Percentiles rank a stretch among this genome's conserved stretches.
These are phyloP conservation scores for Nymphaea colorata DNA, from an alignment of 164 flowering plant genomes.

Conservation along the genomic window DNA sequence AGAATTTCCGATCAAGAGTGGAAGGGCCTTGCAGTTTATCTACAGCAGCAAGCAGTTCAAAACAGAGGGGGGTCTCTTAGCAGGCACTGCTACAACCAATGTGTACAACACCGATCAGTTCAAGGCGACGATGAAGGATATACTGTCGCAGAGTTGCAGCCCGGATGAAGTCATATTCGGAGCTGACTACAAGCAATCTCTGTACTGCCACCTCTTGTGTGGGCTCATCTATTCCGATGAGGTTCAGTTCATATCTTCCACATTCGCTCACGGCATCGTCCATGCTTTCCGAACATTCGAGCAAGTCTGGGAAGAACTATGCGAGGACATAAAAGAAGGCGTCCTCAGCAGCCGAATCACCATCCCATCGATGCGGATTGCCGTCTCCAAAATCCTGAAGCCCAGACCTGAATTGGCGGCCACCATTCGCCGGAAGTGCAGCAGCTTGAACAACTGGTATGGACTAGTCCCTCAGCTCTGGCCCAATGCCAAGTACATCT, in stretches of 20 bases:
- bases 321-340: conserved; percentile 52
- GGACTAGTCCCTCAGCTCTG: conserved; percentile 75
- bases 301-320: conserved; percentile 72
- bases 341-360: conserved; percentile 40
- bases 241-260: conserved; percentile 51
- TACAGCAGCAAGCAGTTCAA: conserved; percentile 76
- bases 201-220: conserved; percentile 82
- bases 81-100: conserved; percentile 82
- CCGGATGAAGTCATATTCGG: conserved; percentile 94
- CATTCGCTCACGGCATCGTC: conserved; percentile 82
- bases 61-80: conserved; percentile 63
- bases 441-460: conserved; percentile 66
- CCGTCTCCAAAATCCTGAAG: conserved; percentile 55
- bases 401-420: conserved; percentile 74
- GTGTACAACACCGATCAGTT: conserved; percentile 44
- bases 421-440: conserved; percentile 33
- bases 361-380: conserved; percentile 47
- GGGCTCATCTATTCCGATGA: conserved; percentile 65
- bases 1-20: conserved; percentile 62
- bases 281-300: conserved; percentile 72
- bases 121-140: conserved; percentile 47
- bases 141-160: conserved; percentile 56
- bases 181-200: conserved; percentile 64
- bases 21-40: conserved; percentile 69
- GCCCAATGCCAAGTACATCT: conserved; percentile 74